These are phyloP conservation scores for Fusarium udum DNA, from an alignment of 2,329 filamentous ascomycete genomes.

Conservation along the genomic window DNA sequence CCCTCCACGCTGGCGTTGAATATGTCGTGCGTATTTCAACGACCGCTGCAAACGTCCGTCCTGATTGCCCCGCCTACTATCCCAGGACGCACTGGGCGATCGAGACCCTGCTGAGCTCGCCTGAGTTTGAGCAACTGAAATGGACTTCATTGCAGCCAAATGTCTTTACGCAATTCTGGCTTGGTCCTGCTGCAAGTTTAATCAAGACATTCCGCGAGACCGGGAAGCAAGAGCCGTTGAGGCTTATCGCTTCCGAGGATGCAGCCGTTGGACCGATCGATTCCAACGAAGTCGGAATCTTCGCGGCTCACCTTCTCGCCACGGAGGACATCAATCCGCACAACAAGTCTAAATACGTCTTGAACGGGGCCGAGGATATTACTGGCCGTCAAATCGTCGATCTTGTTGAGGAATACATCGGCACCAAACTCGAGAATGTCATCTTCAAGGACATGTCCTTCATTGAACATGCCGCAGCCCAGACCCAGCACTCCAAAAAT, in stretches of 20 bases:
- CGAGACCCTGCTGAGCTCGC: background rate
- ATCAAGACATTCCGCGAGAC: background rate
- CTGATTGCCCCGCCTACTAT: background rate
- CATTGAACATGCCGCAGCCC: rapidly evolving
- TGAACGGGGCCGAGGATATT: background rate
- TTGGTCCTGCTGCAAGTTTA: rapidly evolving
- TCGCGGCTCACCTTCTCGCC: background rate
- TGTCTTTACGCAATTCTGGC: rapidly evolving
- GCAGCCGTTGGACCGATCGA: background rate
- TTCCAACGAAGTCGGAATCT: background rate
- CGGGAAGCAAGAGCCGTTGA: background rate
- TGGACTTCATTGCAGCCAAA: background rate
- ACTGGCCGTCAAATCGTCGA: background rate
- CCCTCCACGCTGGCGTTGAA: background rate
- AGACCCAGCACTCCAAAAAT: background rate
- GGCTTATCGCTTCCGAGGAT: background rate
- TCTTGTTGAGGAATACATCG: background rate
- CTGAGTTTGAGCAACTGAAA: rapidly evolving
- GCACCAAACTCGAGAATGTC: background rate
- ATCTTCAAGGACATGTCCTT: background rate
- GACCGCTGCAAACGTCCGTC: background rate
- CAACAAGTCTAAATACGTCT: background rate
- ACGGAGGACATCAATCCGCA: rapidly evolving
- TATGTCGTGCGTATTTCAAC: background rate
- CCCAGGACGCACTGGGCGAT: background rate